Evolutionary conservation across 768 basidiomycete genomes (phyloP).

Genomic region (Pisolithus tinctorius): DNA sequence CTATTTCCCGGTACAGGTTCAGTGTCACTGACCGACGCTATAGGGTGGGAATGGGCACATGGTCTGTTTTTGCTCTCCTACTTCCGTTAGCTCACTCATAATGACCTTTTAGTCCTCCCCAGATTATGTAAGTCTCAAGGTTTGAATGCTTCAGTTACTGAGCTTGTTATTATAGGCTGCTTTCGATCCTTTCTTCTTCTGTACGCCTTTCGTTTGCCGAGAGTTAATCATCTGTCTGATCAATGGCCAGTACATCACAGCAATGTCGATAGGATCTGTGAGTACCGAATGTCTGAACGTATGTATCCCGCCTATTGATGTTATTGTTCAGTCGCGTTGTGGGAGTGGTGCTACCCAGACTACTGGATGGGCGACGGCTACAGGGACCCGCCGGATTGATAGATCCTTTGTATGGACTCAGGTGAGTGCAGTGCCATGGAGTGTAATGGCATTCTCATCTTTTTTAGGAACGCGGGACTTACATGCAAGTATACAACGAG

Average conservation of each 20-base stretch:
- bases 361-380: constrained; percentile 25
- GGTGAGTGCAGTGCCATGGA: constrained; percentile 3
- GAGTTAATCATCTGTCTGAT: background rate
- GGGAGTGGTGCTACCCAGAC: constrained; percentile 25
- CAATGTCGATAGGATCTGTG: constrained; percentile 19
- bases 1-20: background rate
- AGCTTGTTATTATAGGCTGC: constrained; percentile 9
- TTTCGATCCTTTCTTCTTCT: constrained; percentile 21
- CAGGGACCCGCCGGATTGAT: background rate
- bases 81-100: background rate
- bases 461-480: constrained; percentile 16
- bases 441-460: background rate
- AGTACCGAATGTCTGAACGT: background rate
- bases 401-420: constrained; percentile 16
- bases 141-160: background rate
- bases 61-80: constrained; percentile 6
- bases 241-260: constrained; percentile 15
- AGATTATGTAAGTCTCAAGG: constrained; percentile 15
- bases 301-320: background rate
- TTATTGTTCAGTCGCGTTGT: constrained; percentile 15
- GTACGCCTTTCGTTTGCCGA: constrained; percentile 6
- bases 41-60: constrained; percentile 12
- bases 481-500: constrained; percentile 17
- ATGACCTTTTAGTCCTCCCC: constrained; percentile 7
- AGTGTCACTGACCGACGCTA: no score